phyloP scores from a whole-genome alignment of 163 green algal genomes.

The Scenedesmus sp. region DNA sequence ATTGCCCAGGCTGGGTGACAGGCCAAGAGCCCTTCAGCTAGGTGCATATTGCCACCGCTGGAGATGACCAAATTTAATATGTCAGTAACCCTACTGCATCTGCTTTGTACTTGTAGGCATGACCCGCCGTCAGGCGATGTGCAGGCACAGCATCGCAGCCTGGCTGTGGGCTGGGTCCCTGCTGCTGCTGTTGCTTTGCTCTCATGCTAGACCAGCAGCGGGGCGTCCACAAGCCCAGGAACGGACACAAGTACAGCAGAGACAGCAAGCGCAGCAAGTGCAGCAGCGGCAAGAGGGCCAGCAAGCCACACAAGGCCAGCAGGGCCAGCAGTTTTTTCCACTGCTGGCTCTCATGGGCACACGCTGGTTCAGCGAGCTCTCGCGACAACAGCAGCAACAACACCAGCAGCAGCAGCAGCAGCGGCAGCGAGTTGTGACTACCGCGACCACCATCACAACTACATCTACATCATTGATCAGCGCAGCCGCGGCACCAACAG shows the following conservation, averaged over 20 bases:
- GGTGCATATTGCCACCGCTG: background rate
- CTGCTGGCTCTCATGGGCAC: background rate
- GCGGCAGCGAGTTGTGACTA: background rate
- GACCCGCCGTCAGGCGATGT: background rate
- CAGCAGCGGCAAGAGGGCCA: background rate
- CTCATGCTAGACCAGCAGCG: background rate
- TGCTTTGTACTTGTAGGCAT: background rate
- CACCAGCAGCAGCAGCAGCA: slow-evolving; percentile 3
- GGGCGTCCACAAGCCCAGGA: background rate
- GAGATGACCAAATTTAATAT: background rate
- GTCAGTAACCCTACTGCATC: background rate
- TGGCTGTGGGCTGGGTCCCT: background rate
- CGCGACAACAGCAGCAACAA: background rate
- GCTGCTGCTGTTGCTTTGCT: slow-evolving; percentile 11
- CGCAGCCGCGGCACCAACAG: background rate
- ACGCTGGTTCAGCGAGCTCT: background rate
- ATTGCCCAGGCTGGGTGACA: background rate
- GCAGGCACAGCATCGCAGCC: background rate
- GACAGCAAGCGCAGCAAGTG: background rate
- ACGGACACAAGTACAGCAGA: background rate
- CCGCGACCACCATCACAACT: background rate
- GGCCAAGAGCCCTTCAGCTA: background rate
- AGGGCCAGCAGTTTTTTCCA: background rate
- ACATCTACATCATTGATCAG: background rate
- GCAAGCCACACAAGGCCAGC: background rate